Evolutionary conservation across 345 rosid genomes (phyloP).

Genomic region (Mallotus nudiflorus): DNA sequence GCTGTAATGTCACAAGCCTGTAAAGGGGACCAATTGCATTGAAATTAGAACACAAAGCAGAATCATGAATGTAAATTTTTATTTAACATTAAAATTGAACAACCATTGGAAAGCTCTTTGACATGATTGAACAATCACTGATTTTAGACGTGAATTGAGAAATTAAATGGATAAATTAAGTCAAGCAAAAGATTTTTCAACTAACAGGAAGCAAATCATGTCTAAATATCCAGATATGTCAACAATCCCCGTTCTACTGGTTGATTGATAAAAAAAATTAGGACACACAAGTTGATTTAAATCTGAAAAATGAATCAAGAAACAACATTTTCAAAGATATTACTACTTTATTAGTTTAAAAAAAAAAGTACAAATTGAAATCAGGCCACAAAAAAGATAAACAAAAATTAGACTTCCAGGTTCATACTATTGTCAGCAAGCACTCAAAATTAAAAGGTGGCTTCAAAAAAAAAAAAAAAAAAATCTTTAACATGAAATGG

Average conservation of each 20-base stretch:
- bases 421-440: no score
- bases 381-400: no score
- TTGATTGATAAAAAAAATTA: slow-evolving; percentile 11
- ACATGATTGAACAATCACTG: background rate
- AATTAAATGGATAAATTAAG: background rate
- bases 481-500: no score
- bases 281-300: background rate
- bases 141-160: background rate
- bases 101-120: background rate
- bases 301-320: background rate
- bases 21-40: slow-evolving; percentile 16
- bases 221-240: background rate
- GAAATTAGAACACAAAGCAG: background rate
- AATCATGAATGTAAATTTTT: background rate
- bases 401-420: no score
- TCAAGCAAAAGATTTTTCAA: background rate
- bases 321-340: background rate
- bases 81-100: background rate
- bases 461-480: no score
- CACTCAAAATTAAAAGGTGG: no score
- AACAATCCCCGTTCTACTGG: background rate
- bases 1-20: slow-evolving; percentile 31
- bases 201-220: background rate
- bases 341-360: no score
- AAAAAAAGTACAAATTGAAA: no score